Base-by-base conservation (phyloP, 495 filamentous ascomycete species). In the Talaromyces borbonicus region DNA sequence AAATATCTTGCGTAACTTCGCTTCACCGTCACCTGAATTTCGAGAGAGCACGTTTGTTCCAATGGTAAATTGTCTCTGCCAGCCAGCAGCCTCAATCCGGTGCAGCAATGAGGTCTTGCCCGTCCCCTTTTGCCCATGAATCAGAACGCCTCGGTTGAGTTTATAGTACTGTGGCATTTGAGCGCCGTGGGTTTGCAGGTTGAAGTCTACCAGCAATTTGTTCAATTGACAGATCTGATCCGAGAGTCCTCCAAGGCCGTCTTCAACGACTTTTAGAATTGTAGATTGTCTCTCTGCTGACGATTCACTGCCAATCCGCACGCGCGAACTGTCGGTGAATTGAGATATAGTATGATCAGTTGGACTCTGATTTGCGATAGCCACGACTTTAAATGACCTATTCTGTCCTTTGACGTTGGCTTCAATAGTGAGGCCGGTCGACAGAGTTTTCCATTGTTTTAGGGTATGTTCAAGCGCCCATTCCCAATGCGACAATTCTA, bases 81-180 rank as follows among this genome's bases (percentile, higher is more conserved):
- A 93, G 45, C 77, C 73, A 7, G 78, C 74, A n/a, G 64, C 61
- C 15, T 75, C 72, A n/a, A 93, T 73, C 42, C 75, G 73, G 22
- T 78, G 56, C 2, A 95, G 61, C 11, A 94, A 65, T 47, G 81
- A 66, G 12, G 78, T 81, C 60, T 93, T 95, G 2, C 89, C 89
- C 0, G 84, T 92, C 48, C 92, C 83, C 52, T 85, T 79, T 41
- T 84, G 77, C 35, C 92, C 87, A 65, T 92, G 79, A 33, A 98
- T 68, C 49, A 95, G 65, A 38, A 92, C 75, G 24, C 80, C 73
- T 30, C 74, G 62, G 50, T 63, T 61, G 50, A 61, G 56, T 41
- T 64, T 62, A 43, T 66, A 72, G 45, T 58, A 71, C 27, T 52
- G 43, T 46, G 66, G 74, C 64, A 73, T 66, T 14, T 32, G 52